Conservation (phyloP, 2,329 filamentous ascomycete genomes). For the Sporothrix euskadiensis region DNA sequence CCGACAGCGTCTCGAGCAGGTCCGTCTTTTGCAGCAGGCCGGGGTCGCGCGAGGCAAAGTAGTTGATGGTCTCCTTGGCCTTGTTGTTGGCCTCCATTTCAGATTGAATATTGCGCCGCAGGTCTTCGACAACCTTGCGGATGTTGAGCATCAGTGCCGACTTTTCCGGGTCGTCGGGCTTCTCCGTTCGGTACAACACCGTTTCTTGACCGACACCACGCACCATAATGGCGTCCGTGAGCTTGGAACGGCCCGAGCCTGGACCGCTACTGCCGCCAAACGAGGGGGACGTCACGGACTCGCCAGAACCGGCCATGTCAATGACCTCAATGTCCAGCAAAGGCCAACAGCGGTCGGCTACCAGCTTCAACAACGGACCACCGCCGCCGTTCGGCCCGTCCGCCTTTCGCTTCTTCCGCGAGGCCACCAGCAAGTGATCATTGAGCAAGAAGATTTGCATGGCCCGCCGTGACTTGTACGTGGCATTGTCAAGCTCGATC, state of each 20-base stretch:
- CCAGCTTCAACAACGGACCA: constrained; percentile 69
- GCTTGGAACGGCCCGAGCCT: constrained; percentile 55
- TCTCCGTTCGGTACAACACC: constrained; percentile 91
- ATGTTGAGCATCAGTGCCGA: constrained; percentile 80
- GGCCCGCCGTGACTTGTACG: constrained; percentile 86
- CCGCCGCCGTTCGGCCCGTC: constrained; percentile 59
- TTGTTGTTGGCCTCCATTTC: constrained; percentile 87
- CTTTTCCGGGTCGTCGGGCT: constrained; percentile 77
- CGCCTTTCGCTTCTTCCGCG: constrained; percentile 85
- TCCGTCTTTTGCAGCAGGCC: constrained; percentile 77
- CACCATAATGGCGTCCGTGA: constrained; percentile 86
- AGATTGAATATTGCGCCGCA: constrained; percentile 79
- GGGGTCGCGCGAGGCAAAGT: constrained; percentile 77
- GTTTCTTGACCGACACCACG: constrained; percentile 83
- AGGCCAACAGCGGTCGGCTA: constrained; percentile 93
- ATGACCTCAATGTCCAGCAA: constrained; percentile 90
- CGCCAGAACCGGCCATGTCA: constrained; percentile 72
- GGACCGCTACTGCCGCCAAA: constrained; percentile 35
- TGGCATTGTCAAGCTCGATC: constrained; percentile 96
- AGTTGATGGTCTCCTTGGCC: constrained; percentile 80
- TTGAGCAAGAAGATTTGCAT: constrained; percentile 93
- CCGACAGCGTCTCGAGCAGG: constrained; percentile 73
- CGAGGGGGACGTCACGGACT: constrained; percentile 46
- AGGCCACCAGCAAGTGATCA: constrained; percentile 88
- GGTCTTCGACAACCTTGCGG: constrained; percentile 86